phyloP scores from a whole-genome alignment of 345 rosid species.

The Acer yangbiense region DNA sequence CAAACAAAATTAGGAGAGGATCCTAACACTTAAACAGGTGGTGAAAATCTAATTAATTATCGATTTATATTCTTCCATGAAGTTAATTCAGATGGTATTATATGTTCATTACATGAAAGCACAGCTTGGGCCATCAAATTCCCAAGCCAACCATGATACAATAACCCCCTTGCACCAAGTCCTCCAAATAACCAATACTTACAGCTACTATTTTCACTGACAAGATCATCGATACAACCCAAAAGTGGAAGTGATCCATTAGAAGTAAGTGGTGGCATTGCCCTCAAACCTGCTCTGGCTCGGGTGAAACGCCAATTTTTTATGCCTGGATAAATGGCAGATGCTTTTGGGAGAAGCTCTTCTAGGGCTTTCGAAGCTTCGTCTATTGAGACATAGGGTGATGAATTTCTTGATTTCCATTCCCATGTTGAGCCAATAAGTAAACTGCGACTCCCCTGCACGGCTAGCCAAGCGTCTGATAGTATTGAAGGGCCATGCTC shows the following conservation, averaged over 20 bases:
- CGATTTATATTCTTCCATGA: conserved; percentile 59
- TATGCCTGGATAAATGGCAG: conserved; percentile 64
- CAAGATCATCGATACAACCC: conserved; percentile 61
- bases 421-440: conserved; percentile 91
- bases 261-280: conserved; percentile 82
- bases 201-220: conserved; percentile 39
- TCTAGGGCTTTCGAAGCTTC: conserved; percentile 74
- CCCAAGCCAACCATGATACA: conserved; percentile 86
- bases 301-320: conserved; percentile 58
- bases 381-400: conserved; percentile 57
- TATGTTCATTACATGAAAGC: conserved; percentile 53
- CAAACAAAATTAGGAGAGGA: too few species aligned
- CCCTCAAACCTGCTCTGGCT: conserved; percentile 89
- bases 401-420: conserved; percentile 77
- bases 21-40: too few species aligned
- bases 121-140: conserved; percentile 72
- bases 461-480: conserved; percentile 86
- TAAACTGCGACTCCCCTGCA: conserved; percentile 62
- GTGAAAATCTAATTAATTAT: conserved; percentile 2
- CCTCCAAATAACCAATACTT: conserved; percentile 84
- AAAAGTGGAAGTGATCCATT: conserved; percentile 83
- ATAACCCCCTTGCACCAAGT: conserved; percentile 84
- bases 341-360: conserved; percentile 80
- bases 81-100: conserved; percentile 65
- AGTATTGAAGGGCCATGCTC: conserved; percentile 70